Evolutionary conservation across 1,284 basidiomycete genomes (phyloP), one percentile per base, ranked within the genome.

Genomic region (Sporisorium sorghi): DNA sequence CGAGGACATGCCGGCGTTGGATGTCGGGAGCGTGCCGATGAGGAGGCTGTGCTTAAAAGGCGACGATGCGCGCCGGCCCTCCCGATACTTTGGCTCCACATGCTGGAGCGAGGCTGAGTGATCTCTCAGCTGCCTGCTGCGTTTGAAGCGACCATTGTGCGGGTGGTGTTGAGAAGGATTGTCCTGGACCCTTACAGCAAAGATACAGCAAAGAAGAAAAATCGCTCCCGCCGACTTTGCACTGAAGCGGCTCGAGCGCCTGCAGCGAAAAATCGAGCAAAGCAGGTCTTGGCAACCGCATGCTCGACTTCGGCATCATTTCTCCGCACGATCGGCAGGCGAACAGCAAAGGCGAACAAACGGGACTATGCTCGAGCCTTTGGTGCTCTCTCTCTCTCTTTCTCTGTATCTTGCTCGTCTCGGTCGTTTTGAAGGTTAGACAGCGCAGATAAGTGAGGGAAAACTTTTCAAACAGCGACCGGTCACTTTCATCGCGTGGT

Each of bases 51-150:
- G n/a, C n/a, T n/a, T n/a, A 44, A 44, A 33, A 40, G 17, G n/a
- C 42, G 48, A 21, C 24, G 24, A 8, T 32, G 17, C 28, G 52
- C 21, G 17, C n/a, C 33, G 42, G 42, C 3, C 17, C 43, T 37
- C 24, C 30, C 49, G 61, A 57, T 33, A 32, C 55, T 30, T 47
- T 30, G 49, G 10, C 26, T 42, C 56, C 44, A 54, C 63, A 65
- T 55, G 24, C 10, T n/a, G 23, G 35, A 3, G 12, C 11, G 30
- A 30, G 39, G 28, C 19, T 49, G 35, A 24, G 11, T 24, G 10
- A 47, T 0, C 11, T 32, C 21, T 33, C 11, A 33, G 21, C n/a
- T 15, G 3, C n/a, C n/a, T n/a, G 30, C 21, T 23, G 30, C 12
- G 26, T 35, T 24, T 6, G 21, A 35, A 21, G 32, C 47, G 47